phyloP scores from a whole-genome alignment of 2,329 filamentous ascomycete species.

The Trichoderma simmonsii region DNA sequence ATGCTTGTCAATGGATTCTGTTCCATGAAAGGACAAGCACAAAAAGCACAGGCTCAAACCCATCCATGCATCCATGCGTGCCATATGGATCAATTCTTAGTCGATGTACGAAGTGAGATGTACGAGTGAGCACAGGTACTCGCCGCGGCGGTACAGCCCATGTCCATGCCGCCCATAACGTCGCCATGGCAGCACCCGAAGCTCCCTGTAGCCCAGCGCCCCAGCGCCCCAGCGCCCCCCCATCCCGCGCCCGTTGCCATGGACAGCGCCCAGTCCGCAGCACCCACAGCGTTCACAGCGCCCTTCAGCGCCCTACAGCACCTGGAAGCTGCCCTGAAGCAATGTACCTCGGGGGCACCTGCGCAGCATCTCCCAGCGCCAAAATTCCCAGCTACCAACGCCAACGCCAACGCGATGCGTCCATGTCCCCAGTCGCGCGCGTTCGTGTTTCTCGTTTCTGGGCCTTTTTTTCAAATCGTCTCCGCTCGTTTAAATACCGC shows the following conservation, averaged over 20 bases:
- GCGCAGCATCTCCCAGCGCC: background rate
- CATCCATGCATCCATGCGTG: background rate
- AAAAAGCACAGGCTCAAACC: background rate
- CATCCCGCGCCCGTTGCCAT: background rate
- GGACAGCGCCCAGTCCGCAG: background rate
- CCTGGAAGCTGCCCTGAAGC: background rate
- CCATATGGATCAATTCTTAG: background rate
- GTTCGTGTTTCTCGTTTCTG: constrained; percentile 22
- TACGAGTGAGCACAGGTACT: background rate
- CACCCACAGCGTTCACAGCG: background rate
- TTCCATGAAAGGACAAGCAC: background rate
- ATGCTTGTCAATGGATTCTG: background rate
- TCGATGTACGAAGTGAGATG: background rate
- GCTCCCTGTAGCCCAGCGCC: background rate
- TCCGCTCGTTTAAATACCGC: constrained; percentile 24
- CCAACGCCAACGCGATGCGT: constrained; percentile 23
- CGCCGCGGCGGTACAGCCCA: background rate
- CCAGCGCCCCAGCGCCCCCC: background rate
- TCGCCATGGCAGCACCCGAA: background rate
- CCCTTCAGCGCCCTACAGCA: too few relatives aligned
- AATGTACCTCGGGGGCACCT: background rate
- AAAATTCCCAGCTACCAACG: background rate
- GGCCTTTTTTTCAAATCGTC: background rate
- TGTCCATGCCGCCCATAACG: background rate
- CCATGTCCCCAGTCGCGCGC: constrained; percentile 12